These are phyloP conservation scores for Ophiosphaerella herpotricha DNA, from an alignment of 2,329 filamentous ascomycete genomes.

Conservation along the genomic window DNA sequence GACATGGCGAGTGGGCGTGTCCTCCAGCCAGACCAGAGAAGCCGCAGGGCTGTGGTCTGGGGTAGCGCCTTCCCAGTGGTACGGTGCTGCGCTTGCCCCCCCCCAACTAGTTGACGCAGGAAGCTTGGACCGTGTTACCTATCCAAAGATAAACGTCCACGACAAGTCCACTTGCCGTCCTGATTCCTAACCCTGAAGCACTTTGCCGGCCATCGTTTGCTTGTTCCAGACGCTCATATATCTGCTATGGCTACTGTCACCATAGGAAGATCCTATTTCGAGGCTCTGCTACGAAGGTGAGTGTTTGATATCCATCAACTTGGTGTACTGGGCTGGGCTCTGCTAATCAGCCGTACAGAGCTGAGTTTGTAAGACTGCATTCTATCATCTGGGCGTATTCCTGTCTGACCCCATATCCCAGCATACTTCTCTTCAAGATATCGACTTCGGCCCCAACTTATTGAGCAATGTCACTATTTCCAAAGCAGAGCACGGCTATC, in stretches of 20 bases:
- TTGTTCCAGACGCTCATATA: conserved; percentile 12
- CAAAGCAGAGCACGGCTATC: conserved; percentile 64
- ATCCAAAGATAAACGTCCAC: conserved; percentile 22
- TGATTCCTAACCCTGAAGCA: conserved; percentile 8
- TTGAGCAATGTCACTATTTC: conserved; percentile 59
- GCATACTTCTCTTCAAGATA: conserved; percentile 48
- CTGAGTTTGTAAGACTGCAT: conserved; percentile 54
- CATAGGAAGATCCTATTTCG: conserved; percentile 64
- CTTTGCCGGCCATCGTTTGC: conserved; percentile 9
- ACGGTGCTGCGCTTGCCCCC: conserved; percentile 14
- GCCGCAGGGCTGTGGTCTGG: conserved; percentile 8
- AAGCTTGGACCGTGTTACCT: conserved; percentile 23
- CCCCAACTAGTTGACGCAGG: conserved; percentile 4
- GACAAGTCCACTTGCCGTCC: conserved; percentile 6
- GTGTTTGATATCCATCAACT: conserved; percentile 24
- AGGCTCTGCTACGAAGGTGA: conserved; percentile 66
- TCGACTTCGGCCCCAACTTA: conserved; percentile 41
- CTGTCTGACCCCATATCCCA: conserved; percentile 23
- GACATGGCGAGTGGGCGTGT: no score
- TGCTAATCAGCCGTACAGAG: conserved; percentile 45
- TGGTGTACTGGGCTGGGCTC: conserved; percentile 3
- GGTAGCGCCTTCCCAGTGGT: conserved; percentile 22
- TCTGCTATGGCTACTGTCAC: conserved; percentile 55
- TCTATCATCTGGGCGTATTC: no score
- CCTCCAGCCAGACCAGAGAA: background rate